These are phyloP conservation scores for Persicaria maculosa DNA, from an alignment of 148 eudicot genomes.

Conservation along the genomic window DNA sequence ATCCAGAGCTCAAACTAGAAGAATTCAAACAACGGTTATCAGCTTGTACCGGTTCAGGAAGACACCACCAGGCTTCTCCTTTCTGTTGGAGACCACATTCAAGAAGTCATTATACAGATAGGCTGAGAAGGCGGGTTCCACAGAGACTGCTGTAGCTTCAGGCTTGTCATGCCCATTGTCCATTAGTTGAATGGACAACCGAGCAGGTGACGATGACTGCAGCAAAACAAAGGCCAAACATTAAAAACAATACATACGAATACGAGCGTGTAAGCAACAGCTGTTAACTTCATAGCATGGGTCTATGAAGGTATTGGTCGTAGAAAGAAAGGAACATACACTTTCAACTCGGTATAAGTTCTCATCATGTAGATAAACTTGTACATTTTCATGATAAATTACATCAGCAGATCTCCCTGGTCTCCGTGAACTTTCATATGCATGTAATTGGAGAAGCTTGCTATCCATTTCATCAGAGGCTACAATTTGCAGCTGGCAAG, in stretches of 20 bases:
- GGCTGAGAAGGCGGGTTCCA: constrained; percentile 75
- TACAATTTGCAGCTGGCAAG: constrained; percentile 78
- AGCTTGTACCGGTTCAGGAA: constrained; percentile 61
- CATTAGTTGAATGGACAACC: constrained; percentile 73
- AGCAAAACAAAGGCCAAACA: constrained; percentile 13
- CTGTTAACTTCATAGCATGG: background rate
- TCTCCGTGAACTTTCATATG: constrained; percentile 75
- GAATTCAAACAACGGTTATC: background rate
- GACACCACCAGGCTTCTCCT: constrained; percentile 49
- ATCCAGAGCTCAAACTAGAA: background rate
- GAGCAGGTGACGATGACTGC: constrained; percentile 53
- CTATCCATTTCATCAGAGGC: constrained; percentile 72
- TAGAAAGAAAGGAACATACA: constrained; percentile 41
- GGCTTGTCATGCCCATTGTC: constrained; percentile 77
- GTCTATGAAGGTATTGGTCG: background rate
- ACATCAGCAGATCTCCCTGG: constrained; percentile 56
- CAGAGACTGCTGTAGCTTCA: constrained; percentile 73
- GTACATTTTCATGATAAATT: constrained; percentile 84
- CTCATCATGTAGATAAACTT: constrained; percentile 81
- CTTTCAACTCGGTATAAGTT: constrained; percentile 78
- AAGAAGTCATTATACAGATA: constrained; percentile 73
- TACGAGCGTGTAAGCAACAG: too few relatives aligned
- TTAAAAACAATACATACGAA: background rate
- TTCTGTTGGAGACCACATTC: constrained; percentile 21
- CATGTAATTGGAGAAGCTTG: constrained; percentile 77